phyloP scores from a whole-genome alignment of 2,329 filamentous ascomycete species.

The Scleromitrula shiraiana region DNA sequence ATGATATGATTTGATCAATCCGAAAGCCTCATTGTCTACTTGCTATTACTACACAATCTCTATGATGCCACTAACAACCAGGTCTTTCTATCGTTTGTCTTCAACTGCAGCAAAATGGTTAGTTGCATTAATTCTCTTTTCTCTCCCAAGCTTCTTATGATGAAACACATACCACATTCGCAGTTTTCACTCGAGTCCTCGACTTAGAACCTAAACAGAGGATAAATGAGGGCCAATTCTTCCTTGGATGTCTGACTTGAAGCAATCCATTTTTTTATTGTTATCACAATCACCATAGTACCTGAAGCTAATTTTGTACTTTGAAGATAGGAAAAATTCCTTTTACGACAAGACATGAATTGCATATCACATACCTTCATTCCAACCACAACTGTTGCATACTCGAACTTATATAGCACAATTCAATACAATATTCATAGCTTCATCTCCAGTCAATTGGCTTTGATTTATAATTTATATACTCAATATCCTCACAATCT shows the following conservation, averaged over 20 bases:
- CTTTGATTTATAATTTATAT: too few species aligned
- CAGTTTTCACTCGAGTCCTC: constrained; percentile 78
- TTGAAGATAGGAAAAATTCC: neutral
- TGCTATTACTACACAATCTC: too few species aligned
- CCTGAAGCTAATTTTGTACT: neutral
- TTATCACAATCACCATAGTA: neutral
- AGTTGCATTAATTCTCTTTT: constrained; percentile 7
- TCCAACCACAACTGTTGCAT: too few species aligned
- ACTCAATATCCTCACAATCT: neutral
- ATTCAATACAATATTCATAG: neutral
- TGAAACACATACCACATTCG: constrained; percentile 74
- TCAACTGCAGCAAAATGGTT: constrained; percentile 4
- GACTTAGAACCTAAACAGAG: constrained; percentile 52
- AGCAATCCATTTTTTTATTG: constrained; percentile 1
- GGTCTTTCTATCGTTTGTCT: neutral
- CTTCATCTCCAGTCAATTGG: too few species aligned
- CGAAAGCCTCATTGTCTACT: too few species aligned
- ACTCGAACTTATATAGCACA: neutral
- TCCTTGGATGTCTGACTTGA: constrained; percentile 68
- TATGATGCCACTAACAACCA: too few species aligned
- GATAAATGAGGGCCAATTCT: constrained; percentile 60
- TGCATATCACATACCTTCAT: too few species aligned
- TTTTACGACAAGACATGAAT: too few species aligned
- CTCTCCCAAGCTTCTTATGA: constrained; percentile 41
- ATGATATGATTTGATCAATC: neutral